Conservation (phyloP, 169 alveolate species). For the Haemoproteus tartakovskyi region DNA sequence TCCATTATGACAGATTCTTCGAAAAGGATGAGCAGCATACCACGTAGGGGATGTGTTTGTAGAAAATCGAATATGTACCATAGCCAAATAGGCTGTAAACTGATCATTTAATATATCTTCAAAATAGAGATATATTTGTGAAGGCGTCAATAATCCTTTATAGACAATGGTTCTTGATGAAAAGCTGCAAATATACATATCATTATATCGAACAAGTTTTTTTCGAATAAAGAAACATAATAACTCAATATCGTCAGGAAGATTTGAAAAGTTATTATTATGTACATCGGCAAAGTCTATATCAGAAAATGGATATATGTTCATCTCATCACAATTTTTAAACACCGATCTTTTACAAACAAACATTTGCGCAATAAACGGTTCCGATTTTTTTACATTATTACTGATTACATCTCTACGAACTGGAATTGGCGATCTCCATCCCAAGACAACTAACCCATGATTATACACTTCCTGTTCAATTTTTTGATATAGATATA, state of each 20-base stretch:
- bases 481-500: constrained; percentile 33
- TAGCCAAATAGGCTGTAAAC: constrained; percentile 56
- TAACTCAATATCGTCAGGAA: constrained; percentile 59
- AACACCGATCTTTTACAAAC: constrained; percentile 64
- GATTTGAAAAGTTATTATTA: constrained; percentile 11
- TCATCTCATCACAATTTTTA: constrained; percentile 62
- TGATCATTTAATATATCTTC: constrained; percentile 62
- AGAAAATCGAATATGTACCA: constrained; percentile 65
- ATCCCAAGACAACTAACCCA: constrained; percentile 70
- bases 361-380: constrained; percentile 74
- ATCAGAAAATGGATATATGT: constrained; percentile 39
- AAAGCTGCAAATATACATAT: constrained; percentile 62
- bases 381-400: constrained; percentile 70
- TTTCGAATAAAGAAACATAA: constrained; percentile 51
- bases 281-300: constrained; percentile 50
- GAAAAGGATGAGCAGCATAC: constrained; percentile 67
- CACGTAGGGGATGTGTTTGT: constrained; percentile 66
- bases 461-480: constrained; percentile 24
- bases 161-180: constrained; percentile 67
- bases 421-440: constrained; percentile 76
- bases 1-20: constrained; percentile 70
- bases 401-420: constrained; percentile 69
- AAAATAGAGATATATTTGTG: constrained; percentile 54
- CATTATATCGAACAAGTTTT: constrained; percentile 54
- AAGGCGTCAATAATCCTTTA: constrained; percentile 64